A percentile compares a stretch with the other conserved stretches of the same genome.
Evolutionary conservation across 306 rosid genomes (phyloP).

Genomic region (Astragalus membranaceus): DNA sequence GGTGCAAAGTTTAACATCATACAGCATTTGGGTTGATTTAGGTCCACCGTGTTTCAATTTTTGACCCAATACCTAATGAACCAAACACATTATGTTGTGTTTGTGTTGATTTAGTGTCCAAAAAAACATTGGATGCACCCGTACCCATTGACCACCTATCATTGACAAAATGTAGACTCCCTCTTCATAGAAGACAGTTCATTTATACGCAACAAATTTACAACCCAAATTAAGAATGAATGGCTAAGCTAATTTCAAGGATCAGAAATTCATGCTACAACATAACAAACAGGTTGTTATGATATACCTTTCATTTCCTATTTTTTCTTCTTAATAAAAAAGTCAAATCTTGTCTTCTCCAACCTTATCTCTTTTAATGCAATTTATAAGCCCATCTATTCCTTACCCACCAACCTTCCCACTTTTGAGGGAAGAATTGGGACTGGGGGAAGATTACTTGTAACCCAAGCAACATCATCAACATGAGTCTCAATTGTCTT

Average conservation of each 20-base stretch:
- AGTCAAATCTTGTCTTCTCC: neutral
- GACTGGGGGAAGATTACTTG: neutral
- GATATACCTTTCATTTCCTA: neutral
- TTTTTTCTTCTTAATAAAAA: neutral
- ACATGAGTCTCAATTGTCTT: constrained; percentile 59
- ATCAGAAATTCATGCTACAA: constrained; percentile 10
- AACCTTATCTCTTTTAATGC: neutral
- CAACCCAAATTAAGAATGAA: constrained; percentile 17
- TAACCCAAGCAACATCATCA: neutral
- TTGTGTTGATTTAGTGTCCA: too few species aligned
- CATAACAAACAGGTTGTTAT: neutral
- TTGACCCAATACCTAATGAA: too few species aligned
- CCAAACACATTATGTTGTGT: too few species aligned
- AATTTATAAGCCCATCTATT: neutral
- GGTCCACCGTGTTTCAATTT: too few species aligned
- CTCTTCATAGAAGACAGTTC: neutral
- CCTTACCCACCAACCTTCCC: neutral
- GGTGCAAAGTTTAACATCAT: too few species aligned
- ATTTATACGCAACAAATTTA: neutral
- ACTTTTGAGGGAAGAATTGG: neutral
- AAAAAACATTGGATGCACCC: too few species aligned
- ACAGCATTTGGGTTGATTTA: too few species aligned
- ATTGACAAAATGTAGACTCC: neutral
- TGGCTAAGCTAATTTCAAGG: constrained; percentile 29
- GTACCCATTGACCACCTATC: neutral